Evolutionary conservation across 2,329 filamentous ascomycete species (phyloP).

Genomic region (Monilinia aucupariae): DNA sequence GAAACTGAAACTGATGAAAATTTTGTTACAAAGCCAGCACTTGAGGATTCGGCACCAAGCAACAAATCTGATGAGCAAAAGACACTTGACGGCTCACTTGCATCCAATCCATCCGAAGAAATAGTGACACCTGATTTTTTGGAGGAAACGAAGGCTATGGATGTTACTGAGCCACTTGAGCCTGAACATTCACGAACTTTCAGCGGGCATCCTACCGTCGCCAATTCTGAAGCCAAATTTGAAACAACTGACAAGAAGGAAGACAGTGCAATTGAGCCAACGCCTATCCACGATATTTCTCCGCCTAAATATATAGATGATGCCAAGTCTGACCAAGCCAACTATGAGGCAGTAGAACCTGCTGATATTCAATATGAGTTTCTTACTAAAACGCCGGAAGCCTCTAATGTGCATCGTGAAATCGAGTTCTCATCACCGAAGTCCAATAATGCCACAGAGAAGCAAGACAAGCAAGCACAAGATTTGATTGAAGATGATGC

Average conservation of each 20-base stretch:
- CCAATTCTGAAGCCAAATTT: neutral
- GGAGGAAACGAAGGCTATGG: neutral
- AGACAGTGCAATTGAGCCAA: neutral
- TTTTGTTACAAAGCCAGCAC: neutral
- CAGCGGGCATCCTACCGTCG: neutral
- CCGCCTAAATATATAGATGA: neutral
- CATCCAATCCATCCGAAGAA: neutral
- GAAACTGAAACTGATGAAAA: neutral
- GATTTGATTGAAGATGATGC: slow-evolving; percentile 8
- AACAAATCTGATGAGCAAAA: neutral
- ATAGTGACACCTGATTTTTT: neutral
- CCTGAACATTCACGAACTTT: neutral
- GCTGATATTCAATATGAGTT: neutral
- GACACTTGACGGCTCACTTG: neutral
- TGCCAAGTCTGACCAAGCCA: neutral
- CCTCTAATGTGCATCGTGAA: neutral
- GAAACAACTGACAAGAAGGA: neutral
- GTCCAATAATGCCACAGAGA: slow-evolving; percentile 30
- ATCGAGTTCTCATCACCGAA: slow-evolving; percentile 9
- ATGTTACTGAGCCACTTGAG: neutral
- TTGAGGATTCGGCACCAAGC: neutral
- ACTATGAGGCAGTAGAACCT: neutral
- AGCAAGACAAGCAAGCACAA: slow-evolving; percentile 8
- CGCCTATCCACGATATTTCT: neutral
- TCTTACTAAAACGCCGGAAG: neutral